phyloP scores from a whole-genome alignment of 1,139 yeast species.

The Lodderomyces oxycetoniae region DNA sequence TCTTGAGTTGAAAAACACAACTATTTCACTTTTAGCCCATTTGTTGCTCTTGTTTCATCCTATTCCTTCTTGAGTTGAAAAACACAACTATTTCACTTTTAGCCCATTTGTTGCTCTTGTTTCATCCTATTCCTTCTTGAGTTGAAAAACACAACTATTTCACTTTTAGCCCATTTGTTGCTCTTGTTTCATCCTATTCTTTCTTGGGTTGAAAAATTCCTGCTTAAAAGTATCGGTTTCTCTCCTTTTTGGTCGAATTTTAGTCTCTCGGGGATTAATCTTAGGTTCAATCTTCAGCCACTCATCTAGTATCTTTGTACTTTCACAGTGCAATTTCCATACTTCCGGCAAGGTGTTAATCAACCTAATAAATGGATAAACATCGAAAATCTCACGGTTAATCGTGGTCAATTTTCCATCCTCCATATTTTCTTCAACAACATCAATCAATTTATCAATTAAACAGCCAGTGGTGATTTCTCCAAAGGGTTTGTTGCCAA shows the following conservation, averaged over 20 bases:
- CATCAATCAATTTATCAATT: conserved; percentile 2
- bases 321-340: neutral
- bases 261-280: neutral
- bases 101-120: no score
- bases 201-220: neutral
- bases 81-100: no score
- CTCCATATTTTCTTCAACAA: neutral
- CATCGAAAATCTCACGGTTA: neutral
- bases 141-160: no score
- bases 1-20: no score
- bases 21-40: no score
- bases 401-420: conserved; percentile 1
- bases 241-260: neutral
- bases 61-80: no score
- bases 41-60: no score
- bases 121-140: no score
- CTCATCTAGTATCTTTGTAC: neutral
- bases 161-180: no score
- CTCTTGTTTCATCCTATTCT: no score
- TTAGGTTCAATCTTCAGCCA: neutral
- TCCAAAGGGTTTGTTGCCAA: neutral
- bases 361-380: conserved; percentile 2
- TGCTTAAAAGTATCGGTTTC: neutral
- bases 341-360: conserved; percentile 1
- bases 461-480: conserved; percentile 1